phyloP scores from a whole-genome alignment of 371 early-diverging fungal genomes.

The Haplosporangium sp. region DNA sequence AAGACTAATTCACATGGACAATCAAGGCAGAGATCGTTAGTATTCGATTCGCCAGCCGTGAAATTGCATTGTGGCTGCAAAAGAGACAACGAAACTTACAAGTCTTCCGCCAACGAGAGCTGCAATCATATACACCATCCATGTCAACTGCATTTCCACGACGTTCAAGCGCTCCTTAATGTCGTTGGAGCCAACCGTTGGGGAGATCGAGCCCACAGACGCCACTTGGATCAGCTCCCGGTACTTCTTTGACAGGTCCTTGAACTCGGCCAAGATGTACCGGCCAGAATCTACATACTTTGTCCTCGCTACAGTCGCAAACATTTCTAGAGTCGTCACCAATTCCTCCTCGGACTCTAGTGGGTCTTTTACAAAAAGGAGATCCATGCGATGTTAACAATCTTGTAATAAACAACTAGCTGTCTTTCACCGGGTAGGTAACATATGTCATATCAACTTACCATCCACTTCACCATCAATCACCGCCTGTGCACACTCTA shows the following conservation, averaged over 20 bases:
- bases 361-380: constrained; percentile 62
- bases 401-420: background rate
- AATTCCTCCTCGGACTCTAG: constrained; percentile 83
- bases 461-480: constrained; percentile 75
- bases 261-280: constrained; percentile 68
- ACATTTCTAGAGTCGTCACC: constrained; percentile 74
- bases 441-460: constrained; percentile 27
- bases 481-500: constrained; percentile 66
- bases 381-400: too few species aligned
- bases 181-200: constrained; percentile 66
- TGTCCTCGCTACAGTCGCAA: constrained; percentile 78
- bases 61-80: too few species aligned
- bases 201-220: constrained; percentile 52
- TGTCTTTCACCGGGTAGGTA: background rate
- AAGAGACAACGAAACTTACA: constrained; percentile 64
- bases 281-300: constrained; percentile 74
- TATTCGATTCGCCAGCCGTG: too few species aligned
- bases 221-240: constrained; percentile 58
- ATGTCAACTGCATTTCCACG: constrained; percentile 71
- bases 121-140: constrained; percentile 85
- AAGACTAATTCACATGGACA: constrained; percentile 55
- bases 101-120: constrained; percentile 72
- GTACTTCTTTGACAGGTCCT: constrained; percentile 76
- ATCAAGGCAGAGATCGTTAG: too few species aligned
- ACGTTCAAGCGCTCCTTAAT: constrained; percentile 55